Conservation (phyloP, 2,329 filamentous ascomycete species). For the Fusarium sp. region DNA sequence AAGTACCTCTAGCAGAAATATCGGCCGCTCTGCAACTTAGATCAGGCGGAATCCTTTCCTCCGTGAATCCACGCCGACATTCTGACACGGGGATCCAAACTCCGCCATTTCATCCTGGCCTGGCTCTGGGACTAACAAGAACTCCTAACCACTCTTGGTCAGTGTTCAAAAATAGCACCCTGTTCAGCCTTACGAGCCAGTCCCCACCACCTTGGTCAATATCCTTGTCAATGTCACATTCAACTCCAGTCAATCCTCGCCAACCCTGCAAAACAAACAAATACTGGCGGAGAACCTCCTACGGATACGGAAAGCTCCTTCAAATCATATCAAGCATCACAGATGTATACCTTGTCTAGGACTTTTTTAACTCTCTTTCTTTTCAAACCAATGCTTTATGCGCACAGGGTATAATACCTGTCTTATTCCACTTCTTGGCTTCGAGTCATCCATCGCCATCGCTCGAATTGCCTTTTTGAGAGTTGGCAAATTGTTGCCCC, state of each 20-base stretch:
- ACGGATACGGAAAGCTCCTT: slow-evolving; percentile 19
- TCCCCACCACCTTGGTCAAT: slow-evolving; percentile 30
- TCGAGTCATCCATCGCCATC: neutral
- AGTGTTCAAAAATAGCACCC: slow-evolving; percentile 32
- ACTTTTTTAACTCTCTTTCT: neutral
- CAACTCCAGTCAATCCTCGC: neutral
- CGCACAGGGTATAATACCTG: slow-evolving; percentile 9
- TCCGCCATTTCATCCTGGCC: slow-evolving; percentile 20
- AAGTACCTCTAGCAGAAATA: slow-evolving; percentile 31
- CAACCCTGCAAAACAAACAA: slow-evolving; percentile 8
- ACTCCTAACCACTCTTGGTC: slow-evolving; percentile 2
- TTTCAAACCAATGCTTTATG: neutral
- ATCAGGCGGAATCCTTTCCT: slow-evolving; percentile 2
- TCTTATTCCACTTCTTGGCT: slow-evolving; percentile 1
- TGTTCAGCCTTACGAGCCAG: slow-evolving; percentile 43
- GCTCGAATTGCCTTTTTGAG: slow-evolving; percentile 1
- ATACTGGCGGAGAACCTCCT: slow-evolving; percentile 7
- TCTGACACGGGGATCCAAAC: slow-evolving; percentile 14
- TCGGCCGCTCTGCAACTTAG: neutral
- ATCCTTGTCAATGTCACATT: slow-evolving; percentile 32
- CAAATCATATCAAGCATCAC: slow-evolving; percentile 6
- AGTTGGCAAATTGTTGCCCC: slow-evolving; percentile 3
- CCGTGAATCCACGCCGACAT: slow-evolving; percentile 15
- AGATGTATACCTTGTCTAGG: neutral
- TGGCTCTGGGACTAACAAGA: slow-evolving; percentile 6